Conservation (phyloP, 2,329 filamentous ascomycete species). For the Teratosphaeria pseudoeucalypti region DNA sequence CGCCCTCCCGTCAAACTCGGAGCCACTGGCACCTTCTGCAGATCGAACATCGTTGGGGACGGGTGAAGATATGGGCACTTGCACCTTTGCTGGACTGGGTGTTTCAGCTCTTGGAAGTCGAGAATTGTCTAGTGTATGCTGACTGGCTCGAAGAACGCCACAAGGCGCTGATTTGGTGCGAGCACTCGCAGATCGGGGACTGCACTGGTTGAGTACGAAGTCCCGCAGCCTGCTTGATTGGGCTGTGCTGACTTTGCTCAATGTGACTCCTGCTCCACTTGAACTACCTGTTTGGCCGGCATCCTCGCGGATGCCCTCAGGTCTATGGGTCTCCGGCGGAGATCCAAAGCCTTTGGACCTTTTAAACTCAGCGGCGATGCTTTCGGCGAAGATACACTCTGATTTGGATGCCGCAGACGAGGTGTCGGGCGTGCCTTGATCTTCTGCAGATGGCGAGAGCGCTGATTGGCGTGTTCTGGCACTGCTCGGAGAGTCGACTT, state of each 20-base stretch:
- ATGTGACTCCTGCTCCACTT: neutral
- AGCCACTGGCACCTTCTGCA: constrained; percentile 4
- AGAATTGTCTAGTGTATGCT: neutral
- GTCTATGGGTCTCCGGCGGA: neutral
- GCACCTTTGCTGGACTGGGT: constrained; percentile 2
- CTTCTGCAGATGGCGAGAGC: constrained; percentile 5
- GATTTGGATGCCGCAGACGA: constrained; percentile 12
- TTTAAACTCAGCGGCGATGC: constrained; percentile 12
- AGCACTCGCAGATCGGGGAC: constrained; percentile 14
- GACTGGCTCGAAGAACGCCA: neutral
- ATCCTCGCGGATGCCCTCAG: neutral
- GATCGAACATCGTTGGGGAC: neutral
- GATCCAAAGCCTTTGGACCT: neutral
- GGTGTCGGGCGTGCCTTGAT: constrained; percentile 13
- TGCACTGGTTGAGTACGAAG: constrained; percentile 11
- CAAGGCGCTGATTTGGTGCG: neutral
- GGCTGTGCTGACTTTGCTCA: constrained; percentile 10
- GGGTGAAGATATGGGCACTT: constrained; percentile 12
- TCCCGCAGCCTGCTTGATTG: constrained; percentile 7
- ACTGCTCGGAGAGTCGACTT: constrained; percentile 3
- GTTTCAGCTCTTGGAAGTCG: neutral
- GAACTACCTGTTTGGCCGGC: neutral
- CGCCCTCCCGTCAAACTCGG: constrained; percentile 16
- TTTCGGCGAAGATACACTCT: constrained; percentile 15
- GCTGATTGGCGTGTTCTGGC: neutral